phyloP scores from a whole-genome alignment of 768 basidiomycete genomes.

The Panaeolus papilionaceus region DNA sequence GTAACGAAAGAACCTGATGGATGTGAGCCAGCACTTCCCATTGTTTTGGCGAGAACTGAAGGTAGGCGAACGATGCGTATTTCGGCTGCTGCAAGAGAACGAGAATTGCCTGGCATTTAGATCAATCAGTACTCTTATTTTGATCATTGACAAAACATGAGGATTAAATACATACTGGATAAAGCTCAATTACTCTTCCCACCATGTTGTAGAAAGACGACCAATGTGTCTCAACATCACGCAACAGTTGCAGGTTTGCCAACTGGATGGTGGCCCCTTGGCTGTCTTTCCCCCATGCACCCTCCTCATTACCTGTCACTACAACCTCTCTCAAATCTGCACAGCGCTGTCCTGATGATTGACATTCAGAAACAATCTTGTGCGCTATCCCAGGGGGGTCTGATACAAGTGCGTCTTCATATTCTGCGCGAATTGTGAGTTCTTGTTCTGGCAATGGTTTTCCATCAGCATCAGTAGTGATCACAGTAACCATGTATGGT shows the following conservation, averaged over 20 bases:
- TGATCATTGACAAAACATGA: slow-evolving; percentile 17
- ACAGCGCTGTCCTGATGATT: slow-evolving; percentile 36
- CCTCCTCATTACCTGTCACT: slow-evolving; percentile 28
- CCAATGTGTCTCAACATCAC: slow-evolving; percentile 36
- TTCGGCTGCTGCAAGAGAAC: slow-evolving; percentile 23
- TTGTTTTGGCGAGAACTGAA: neutral
- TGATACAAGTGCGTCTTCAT: slow-evolving; percentile 24
- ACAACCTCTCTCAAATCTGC: slow-evolving; percentile 31
- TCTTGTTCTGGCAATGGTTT: neutral
- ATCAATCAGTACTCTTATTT: too few relatives aligned
- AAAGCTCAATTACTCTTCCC: slow-evolving; percentile 36
- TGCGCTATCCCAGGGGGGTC: slow-evolving; percentile 30
- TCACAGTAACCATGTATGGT: slow-evolving; percentile 17
- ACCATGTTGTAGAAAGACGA: slow-evolving; percentile 36
- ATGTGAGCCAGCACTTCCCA: slow-evolving; percentile 11
- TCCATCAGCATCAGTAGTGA: neutral
- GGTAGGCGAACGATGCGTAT: slow-evolving; percentile 34
- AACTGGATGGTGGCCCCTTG: slow-evolving; percentile 12
- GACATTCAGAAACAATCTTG: slow-evolving; percentile 32
- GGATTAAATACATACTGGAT: slow-evolving; percentile 31
- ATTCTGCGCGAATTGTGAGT: neutral
- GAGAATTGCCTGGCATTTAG: slow-evolving; percentile 1
- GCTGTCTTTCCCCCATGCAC: too few relatives aligned
- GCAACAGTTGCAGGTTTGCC: slow-evolving; percentile 30
- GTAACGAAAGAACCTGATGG: neutral